Percentiles rank a stretch among this genome's conserved stretches.
phyloP scores from a whole-genome alignment of 768 basidiomycete species.

The Lyophyllum semitale region DNA sequence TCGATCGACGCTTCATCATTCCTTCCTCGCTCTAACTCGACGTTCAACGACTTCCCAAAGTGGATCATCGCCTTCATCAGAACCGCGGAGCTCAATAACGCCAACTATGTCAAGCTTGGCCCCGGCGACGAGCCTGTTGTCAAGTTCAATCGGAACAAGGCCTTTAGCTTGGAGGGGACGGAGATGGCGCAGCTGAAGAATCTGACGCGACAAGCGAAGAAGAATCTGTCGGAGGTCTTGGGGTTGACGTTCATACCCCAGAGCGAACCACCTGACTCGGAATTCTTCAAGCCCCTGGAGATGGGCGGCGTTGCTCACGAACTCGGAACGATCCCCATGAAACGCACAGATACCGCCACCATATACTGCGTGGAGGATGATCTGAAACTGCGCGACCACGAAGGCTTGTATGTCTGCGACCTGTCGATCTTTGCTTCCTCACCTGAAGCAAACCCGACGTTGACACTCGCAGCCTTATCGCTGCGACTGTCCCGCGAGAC shows the following conservation, averaged over 20 bases:
- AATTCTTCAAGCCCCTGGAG: slow-evolving; percentile 16
- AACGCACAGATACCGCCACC: background rate
- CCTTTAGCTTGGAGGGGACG: too few relatives aligned
- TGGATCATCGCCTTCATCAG: slow-evolving; percentile 4
- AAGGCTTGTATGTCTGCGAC: slow-evolving; percentile 25
- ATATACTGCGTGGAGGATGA: slow-evolving; percentile 12
- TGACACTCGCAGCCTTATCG: slow-evolving; percentile 24
- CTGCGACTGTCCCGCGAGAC: slow-evolving; percentile 22
- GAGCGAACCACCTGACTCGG: too few relatives aligned
- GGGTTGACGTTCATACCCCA: too few relatives aligned
- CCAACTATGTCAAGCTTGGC: too few relatives aligned
- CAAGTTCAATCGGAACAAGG: too few relatives aligned
- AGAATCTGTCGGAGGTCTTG: too few relatives aligned
- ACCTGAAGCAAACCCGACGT: slow-evolving; percentile 22
- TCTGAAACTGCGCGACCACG: slow-evolving; percentile 13
- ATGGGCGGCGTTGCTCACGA: slow-evolving; percentile 29
- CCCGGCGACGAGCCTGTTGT: too few relatives aligned
- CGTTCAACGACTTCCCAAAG: background rate
- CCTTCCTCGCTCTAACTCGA: slow-evolving; percentile 19
- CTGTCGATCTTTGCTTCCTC: slow-evolving; percentile 28
- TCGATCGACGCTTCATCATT: slow-evolving; percentile 25
- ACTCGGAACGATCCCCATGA: slow-evolving; percentile 24
- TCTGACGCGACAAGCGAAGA: too few relatives aligned
- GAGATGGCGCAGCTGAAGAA: too few relatives aligned
- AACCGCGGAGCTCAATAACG: too few relatives aligned